Conservation (phyloP, 306 rosid species). For the Cicer judaicum region DNA sequence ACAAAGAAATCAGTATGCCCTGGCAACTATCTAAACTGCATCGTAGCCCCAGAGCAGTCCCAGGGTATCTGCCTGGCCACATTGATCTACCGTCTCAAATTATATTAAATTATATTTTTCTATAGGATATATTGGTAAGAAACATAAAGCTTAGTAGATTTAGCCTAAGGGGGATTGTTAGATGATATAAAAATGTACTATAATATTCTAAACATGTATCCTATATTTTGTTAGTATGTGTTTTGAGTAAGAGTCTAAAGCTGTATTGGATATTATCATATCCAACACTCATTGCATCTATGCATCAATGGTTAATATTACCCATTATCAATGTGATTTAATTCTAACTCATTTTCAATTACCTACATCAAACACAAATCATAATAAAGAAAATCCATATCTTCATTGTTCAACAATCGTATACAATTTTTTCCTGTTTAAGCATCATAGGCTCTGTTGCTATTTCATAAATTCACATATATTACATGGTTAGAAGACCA, state of each 20-base stretch:
- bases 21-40: too few relatives aligned
- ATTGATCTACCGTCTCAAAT: too few relatives aligned
- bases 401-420: constrained; percentile 4
- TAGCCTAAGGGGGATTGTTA: too few relatives aligned
- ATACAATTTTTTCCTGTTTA: constrained; percentile 10
- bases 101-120: too few relatives aligned
- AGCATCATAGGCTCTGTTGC: constrained; percentile 18
- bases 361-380: constrained; percentile 4
- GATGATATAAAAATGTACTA: too few relatives aligned
- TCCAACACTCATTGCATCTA: background rate
- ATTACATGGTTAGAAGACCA: constrained; percentile 11
- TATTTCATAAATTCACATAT: constrained; percentile 19
- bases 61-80: too few relatives aligned
- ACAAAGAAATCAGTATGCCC: too few relatives aligned
- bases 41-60: too few relatives aligned
- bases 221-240: background rate
- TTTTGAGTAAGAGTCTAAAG: background rate
- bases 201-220: background rate
- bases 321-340: background rate
- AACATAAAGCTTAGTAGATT: too few relatives aligned
- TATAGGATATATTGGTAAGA: too few relatives aligned
- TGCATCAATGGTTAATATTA: constrained; percentile 17
- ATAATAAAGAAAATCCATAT: background rate
- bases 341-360: constrained; percentile 17
- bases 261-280: constrained; percentile 1